A percentile compares a stretch with the other conserved stretches of the same genome.
These are phyloP conservation scores for Penicillium sumatraense DNA, from an alignment of 2,329 filamentous ascomycete genomes.

Conservation along the genomic window DNA sequence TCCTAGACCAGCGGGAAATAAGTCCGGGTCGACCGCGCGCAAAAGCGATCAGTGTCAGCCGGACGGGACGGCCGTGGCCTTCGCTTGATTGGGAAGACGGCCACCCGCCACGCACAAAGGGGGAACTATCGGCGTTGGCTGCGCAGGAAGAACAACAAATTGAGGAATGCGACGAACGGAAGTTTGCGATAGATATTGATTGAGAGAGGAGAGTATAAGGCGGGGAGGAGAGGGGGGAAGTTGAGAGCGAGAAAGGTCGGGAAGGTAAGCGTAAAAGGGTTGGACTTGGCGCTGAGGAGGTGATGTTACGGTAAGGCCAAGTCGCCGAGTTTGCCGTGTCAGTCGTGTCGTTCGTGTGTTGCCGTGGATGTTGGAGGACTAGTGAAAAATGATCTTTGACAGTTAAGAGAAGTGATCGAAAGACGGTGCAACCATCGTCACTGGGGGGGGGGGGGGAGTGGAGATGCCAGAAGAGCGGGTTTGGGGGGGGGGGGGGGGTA, in stretches of 20 bases:
- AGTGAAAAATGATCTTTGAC: background rate
- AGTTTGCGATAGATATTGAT: constrained; percentile 4
- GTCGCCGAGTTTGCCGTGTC: background rate
- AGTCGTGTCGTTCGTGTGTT: background rate
- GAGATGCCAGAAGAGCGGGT: constrained; percentile 32
- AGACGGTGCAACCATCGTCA: constrained; percentile 35
- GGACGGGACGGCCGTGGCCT: constrained; percentile 28
- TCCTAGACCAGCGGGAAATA: constrained; percentile 27
- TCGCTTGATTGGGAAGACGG: constrained; percentile 15
- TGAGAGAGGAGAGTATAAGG: constrained; percentile 6
- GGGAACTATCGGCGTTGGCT: constrained; percentile 6
- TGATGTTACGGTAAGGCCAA: constrained; percentile 1
- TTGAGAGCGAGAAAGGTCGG: background rate
- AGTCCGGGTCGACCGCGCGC: constrained; percentile 29
- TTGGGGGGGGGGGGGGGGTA: constrained; percentile 19
- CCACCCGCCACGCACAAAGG: constrained; percentile 20
- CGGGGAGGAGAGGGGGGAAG: constrained; percentile 1
- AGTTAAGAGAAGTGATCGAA: constrained; percentile 6
- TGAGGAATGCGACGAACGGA: constrained; percentile 4
- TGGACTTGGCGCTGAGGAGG: constrained; percentile 2
- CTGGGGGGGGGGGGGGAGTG: constrained; percentile 26
- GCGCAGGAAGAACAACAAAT: background rate
- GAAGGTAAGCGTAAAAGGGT: constrained; percentile 6
- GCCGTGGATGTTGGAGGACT: background rate
- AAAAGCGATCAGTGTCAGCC: constrained; percentile 32